Conservation (phyloP, 2,329 filamentous ascomycete genomes). For the Parastagonospora nodorum region DNA sequence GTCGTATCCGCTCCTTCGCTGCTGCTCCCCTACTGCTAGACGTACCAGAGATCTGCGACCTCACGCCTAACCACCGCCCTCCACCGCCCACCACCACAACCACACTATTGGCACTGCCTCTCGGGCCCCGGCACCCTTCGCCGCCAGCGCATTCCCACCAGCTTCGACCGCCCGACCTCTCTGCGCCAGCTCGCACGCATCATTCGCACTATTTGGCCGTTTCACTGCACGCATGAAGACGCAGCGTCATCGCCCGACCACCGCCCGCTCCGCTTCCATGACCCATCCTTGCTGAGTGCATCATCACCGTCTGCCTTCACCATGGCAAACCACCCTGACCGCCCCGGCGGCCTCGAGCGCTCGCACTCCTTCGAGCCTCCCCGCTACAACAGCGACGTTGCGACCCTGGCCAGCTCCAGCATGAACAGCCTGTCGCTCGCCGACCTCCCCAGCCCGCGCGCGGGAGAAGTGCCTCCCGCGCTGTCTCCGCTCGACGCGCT, state of each 20-base stretch:
- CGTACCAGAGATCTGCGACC: conserved; percentile 10
- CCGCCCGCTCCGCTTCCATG: conserved; percentile 23
- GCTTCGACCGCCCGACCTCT: conserved; percentile 1
- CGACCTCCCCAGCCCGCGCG: conserved; percentile 54
- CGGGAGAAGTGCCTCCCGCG: conserved; percentile 75
- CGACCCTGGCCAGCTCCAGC: conserved; percentile 30
- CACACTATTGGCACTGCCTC: conserved; percentile 1
- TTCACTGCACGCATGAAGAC: conserved; percentile 41
- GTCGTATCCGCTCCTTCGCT: conserved; percentile 40
- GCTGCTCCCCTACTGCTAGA: conserved; percentile 14
- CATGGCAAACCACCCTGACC: conserved; percentile 38
- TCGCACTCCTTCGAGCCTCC: conserved; percentile 39
- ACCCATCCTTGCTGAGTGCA: conserved; percentile 22
- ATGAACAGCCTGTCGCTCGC: conserved; percentile 40
- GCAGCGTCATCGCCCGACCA: conserved; percentile 24
- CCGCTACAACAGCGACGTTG: conserved; percentile 23
- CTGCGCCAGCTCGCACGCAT: conserved; percentile 16
- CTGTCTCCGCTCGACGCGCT: conserved; percentile 95
- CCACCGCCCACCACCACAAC: conserved; percentile 12
- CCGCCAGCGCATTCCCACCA: conserved; percentile 6
- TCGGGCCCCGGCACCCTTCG: conserved; percentile 17
- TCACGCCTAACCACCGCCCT: conserved; percentile 6
- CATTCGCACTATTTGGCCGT: conserved; percentile 27
- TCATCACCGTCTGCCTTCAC: conserved; percentile 11
- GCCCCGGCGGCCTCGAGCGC: conserved; percentile 41